Base-by-base conservation (phyloP, 176 grass and related monocot genomes). In the Carex parvula region DNA sequence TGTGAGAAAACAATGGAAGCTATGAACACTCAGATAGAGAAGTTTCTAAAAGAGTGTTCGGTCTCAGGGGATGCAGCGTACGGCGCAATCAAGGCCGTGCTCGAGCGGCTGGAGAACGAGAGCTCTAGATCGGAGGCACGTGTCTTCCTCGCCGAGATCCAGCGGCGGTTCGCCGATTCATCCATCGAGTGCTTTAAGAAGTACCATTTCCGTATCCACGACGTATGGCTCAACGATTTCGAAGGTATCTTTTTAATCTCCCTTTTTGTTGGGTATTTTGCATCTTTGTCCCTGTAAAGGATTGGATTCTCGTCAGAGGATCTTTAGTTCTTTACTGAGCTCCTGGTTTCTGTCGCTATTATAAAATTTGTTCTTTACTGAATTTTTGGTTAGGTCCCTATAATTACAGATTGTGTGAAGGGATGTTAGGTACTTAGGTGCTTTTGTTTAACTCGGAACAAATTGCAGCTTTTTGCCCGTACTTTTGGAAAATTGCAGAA, bases 151-250 rank as follows among this genome's bases (percentile, higher is more conserved):
- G 87, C 91, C 70, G 88, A 89, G 56, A 85, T 98, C 20, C 91
- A 87, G 4, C 88, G 88, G 16, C 86, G 93, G 41, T 99, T 95
- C 83, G 86, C 79, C 5, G 88, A 78, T 56, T 82, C 80, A 37
- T 84, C 86, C 10, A 78, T 83, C 2, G 88, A 88, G 0, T 95
- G 96, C 87, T 99, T 99, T 88, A 87, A 84, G 33, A 89, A 85
- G 81, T 95, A 79, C 81, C 91, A 99, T 83, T 99, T 99, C 87
- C 89, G 96, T 69, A 95, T 99, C 93, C 96, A 92, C 84, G 88
- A 93, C 85, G 70, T 95, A 79, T 32, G 76, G 14, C 91, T 99
- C 71, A 81, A 86, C 16, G 88, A 89, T 70, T 85, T 86, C 76
- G 86, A 92, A 90, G 96, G 96, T 98, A 55, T 13, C 15, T 39